phyloP scores from a whole-genome alignment of 1,139 yeast genomes.

The Blastobotrys niveus region DNA sequence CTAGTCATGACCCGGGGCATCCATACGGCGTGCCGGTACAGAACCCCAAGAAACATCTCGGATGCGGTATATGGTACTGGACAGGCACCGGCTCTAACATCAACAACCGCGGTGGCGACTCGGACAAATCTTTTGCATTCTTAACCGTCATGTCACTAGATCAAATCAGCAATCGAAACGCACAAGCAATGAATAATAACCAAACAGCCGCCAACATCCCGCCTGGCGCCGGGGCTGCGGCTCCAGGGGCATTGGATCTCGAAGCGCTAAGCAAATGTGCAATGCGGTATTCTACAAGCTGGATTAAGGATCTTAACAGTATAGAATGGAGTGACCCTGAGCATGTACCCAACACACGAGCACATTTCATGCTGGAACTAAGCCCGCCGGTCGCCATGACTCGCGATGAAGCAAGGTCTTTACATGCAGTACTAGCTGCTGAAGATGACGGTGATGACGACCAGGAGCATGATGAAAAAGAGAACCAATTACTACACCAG shows the following conservation, averaged over 20 bases:
- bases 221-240: background rate
- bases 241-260: background rate
- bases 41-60: slow-evolving; percentile 30
- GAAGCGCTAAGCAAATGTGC: background rate
- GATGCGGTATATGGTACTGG: slow-evolving; percentile 33
- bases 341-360: slow-evolving; percentile 26
- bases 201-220: background rate
- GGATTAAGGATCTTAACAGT: slow-evolving; percentile 25
- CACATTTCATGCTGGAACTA: slow-evolving; percentile 30
- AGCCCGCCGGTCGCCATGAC: slow-evolving; percentile 33
- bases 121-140: slow-evolving; percentile 8
- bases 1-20: slow-evolving; percentile 8
- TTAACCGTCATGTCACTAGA: slow-evolving; percentile 8
- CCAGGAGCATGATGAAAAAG: too few relatives aligned
- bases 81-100: slow-evolving; percentile 9
- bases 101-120: background rate
- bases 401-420: slow-evolving; percentile 21
- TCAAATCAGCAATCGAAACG: background rate
- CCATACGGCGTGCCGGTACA: slow-evolving; percentile 31
- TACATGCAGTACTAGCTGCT: slow-evolving; percentile 20
- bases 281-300: slow-evolving; percentile 25
- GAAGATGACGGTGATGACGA: background rate
- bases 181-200: too few relatives aligned
- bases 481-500: too few relatives aligned
- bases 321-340: slow-evolving; percentile 27